These are phyloP conservation scores for Escallonia rubra DNA, from an alignment of 129 eudicot genomes.

Conservation along the genomic window DNA sequence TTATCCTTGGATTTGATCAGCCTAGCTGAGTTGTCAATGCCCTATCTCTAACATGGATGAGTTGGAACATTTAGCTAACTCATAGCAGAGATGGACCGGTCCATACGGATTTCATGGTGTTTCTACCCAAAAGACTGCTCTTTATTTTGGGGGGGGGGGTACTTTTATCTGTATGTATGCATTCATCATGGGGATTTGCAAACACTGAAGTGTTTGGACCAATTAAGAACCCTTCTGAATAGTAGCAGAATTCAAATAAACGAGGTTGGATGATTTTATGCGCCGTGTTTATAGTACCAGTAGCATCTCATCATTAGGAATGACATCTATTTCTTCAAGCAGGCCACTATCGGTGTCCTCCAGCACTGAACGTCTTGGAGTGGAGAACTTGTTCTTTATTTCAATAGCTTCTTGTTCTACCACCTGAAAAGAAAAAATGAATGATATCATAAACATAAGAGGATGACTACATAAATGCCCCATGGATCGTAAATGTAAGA, in stretches of 20 bases:
- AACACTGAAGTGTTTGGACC: too few species aligned
- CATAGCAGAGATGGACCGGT: too few species aligned
- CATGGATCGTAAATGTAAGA: background rate
- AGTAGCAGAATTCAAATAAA: background rate
- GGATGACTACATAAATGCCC: background rate
- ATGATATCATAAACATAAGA: background rate
- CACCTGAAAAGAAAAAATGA: slow-evolving; percentile 33
- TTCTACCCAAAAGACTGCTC: too few species aligned
- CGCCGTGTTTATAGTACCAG: slow-evolving; percentile 42
- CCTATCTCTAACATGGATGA: too few species aligned
- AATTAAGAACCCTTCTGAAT: background rate
- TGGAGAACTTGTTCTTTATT: slow-evolving; percentile 72
- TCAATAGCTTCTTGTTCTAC: slow-evolving; percentile 92
- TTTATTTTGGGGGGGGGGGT: too few species aligned
- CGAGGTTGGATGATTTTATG: background rate
- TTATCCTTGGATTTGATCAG: too few species aligned
- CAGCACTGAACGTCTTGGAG: slow-evolving; percentile 80
- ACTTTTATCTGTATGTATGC: too few species aligned
- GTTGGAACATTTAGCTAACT: too few species aligned
- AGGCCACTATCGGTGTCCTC: slow-evolving; percentile 81
- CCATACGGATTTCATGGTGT: too few species aligned
- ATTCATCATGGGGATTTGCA: too few species aligned
- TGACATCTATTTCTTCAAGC: slow-evolving; percentile 88
- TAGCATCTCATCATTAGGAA: slow-evolving; percentile 95
- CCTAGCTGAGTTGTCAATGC: too few species aligned